These are phyloP conservation scores for Phytophthora rubi DNA, from an alignment of 352 stramenopile genomes.

Conservation along the genomic window DNA sequence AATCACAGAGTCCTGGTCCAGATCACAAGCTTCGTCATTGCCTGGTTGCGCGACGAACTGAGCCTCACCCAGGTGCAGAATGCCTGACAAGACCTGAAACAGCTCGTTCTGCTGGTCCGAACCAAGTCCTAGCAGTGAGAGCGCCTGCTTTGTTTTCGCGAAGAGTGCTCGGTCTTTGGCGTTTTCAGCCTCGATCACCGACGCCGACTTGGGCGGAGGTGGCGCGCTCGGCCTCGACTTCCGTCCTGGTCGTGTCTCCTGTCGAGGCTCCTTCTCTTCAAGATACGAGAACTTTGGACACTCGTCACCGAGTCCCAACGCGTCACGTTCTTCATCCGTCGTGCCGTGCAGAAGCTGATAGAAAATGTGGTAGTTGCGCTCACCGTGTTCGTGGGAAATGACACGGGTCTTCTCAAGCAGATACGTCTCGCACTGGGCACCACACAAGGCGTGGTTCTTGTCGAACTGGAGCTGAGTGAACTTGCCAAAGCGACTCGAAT, in stretches of 20 bases:
- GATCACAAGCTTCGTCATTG: conserved; percentile 68
- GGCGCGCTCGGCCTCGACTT: conserved; percentile 16
- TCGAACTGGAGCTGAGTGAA: conserved; percentile 97
- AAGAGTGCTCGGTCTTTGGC: conserved; percentile 61
- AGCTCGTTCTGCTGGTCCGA: conserved; percentile 61
- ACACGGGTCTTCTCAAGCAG: conserved; percentile 96
- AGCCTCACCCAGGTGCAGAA: conserved; percentile 85
- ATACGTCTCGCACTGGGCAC: conserved; percentile 95
- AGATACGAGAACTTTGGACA: conserved; percentile 61
- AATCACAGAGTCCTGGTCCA: conserved; percentile 42
- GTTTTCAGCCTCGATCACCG: conserved; percentile 44
- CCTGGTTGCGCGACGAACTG: conserved; percentile 50
- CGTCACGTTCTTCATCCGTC: conserved; percentile 45
- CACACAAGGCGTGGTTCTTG: conserved; percentile 68
- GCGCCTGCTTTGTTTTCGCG: conserved; percentile 62
- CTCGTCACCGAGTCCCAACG: conserved; percentile 45
- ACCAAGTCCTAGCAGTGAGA: conserved; percentile 65
- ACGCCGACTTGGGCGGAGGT: conserved; percentile 18
- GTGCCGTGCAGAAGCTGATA: conserved; percentile 88
- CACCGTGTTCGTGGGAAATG: conserved; percentile 88
- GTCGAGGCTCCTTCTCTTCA: conserved; percentile 40
- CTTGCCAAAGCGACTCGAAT: conserved; percentile 96
- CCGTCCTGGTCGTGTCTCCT: conserved; percentile 27
- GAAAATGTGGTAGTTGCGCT: conserved; percentile 98
- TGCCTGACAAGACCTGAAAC: conserved; percentile 71